These are phyloP conservation scores for Barnettozyma vustinii DNA, from an alignment of 805 yeast species.

Conservation along the genomic window DNA sequence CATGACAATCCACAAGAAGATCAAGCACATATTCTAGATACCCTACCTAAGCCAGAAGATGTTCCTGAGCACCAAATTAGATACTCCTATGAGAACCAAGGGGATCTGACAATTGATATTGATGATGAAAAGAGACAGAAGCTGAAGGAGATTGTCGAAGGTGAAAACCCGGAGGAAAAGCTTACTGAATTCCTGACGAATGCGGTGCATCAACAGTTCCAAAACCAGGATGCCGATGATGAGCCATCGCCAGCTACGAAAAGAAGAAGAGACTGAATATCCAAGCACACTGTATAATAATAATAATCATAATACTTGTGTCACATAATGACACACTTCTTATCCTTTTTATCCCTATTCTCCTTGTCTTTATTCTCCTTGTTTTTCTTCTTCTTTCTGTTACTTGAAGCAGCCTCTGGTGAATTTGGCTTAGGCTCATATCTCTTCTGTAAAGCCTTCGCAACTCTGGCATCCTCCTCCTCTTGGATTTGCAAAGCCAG, in stretches of 20 bases:
- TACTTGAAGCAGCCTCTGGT: not conserved
- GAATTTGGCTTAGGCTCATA: slow-evolving; percentile 19
- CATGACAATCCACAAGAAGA: slow-evolving; percentile 26
- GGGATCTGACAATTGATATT: slow-evolving; percentile 38
- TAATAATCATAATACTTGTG: not conserved
- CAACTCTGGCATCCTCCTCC: slow-evolving; percentile 50
- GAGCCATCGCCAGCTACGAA: slow-evolving; percentile 27
- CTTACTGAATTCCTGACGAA: slow-evolving; percentile 61
- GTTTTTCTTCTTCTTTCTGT: slow-evolving; percentile 10
- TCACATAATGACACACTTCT: slow-evolving; percentile 24
- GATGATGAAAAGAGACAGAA: slow-evolving; percentile 52
- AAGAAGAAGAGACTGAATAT: slow-evolving; percentile 30
- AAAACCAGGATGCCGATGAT: slow-evolving; percentile 10
- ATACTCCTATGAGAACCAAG: slow-evolving; percentile 47
- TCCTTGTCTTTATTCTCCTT: slow-evolving; percentile 4
- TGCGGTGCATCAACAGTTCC: slow-evolving; percentile 55
- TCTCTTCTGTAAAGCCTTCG: slow-evolving; percentile 37
- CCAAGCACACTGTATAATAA: not conserved
- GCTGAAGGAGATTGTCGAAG: slow-evolving; percentile 65
- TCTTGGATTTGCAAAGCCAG: slow-evolving; percentile 44
- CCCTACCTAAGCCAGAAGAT: slow-evolving; percentile 22
- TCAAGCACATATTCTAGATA: slow-evolving; percentile 8
- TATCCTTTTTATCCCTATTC: slow-evolving; percentile 12
- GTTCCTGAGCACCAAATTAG: slow-evolving; percentile 42
- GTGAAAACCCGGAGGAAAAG: slow-evolving; percentile 79